A percentile compares a stretch with the other conserved stretches of the same genome.
Conservation (phyloP, 2,329 filamentous ascomycete genomes). For the Ceratocystis albifundus region DNA sequence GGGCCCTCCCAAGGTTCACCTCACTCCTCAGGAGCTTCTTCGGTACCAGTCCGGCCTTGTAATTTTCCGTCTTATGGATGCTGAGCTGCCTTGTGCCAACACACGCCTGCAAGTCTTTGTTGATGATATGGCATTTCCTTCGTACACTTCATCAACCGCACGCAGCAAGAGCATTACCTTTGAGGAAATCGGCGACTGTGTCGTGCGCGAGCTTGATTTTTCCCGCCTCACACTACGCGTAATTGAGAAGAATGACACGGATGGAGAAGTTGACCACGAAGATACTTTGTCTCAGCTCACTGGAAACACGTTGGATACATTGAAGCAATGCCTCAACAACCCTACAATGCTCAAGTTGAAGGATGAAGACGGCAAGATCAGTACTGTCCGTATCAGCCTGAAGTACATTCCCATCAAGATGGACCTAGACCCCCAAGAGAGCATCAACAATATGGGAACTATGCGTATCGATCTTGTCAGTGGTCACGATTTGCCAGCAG, state of each 20-base stretch:
- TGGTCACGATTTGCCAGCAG: conserved; percentile 75
- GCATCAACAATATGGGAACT: conserved; percentile 97
- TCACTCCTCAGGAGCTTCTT: conserved; percentile 68
- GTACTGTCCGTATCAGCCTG: conserved; percentile 77
- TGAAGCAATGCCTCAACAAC: conserved; percentile 86
- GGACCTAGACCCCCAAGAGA: conserved; percentile 85
- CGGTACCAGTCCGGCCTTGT: conserved; percentile 84
- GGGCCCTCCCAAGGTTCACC: conserved; percentile 60
- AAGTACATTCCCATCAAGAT: conserved; percentile 94
- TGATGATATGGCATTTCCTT: conserved; percentile 87
- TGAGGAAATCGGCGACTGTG: conserved; percentile 88
- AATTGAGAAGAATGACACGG: conserved; percentile 65
- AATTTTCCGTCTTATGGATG: conserved; percentile 89
- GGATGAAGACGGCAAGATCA: conserved; percentile 62
- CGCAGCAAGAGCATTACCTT: conserved; percentile 59
- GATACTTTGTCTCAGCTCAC: conserved; percentile 69
- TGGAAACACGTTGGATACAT: conserved; percentile 73
- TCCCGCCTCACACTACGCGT: conserved; percentile 83
- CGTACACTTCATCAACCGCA: conserved; percentile 70
- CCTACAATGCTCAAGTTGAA: conserved; percentile 72
- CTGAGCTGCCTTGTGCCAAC: conserved; percentile 64
- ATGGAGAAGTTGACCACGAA: conserved; percentile 59
- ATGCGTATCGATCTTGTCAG: conserved; percentile 89
- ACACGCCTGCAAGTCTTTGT: conserved; percentile 79
- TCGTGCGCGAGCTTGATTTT: conserved; percentile 94